Evolutionary conservation across 306 rosid species (phyloP).

Genomic region (Malus fusca): DNA sequence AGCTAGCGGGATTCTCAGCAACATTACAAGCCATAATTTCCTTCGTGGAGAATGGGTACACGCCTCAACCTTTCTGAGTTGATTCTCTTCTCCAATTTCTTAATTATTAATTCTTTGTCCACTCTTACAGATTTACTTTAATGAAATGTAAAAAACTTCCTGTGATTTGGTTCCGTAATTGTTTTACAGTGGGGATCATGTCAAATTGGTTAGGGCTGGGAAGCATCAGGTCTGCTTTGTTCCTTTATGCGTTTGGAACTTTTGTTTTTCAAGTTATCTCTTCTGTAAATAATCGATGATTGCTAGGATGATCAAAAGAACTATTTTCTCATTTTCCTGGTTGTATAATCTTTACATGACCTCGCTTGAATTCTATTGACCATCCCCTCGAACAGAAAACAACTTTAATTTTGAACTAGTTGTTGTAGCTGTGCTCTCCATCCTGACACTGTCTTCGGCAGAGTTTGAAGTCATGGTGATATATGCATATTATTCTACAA

Average conservation of each 20-base stretch:
- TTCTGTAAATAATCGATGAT: background rate
- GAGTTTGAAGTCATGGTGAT: background rate
- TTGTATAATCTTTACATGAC: background rate
- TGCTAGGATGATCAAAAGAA: background rate
- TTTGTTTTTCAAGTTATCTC: background rate
- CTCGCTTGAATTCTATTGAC: background rate
- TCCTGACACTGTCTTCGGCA: background rate
- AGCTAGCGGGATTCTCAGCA: conserved; percentile 96
- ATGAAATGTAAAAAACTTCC: conserved; percentile 8
- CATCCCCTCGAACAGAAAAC: background rate
- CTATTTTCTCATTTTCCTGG: conserved; percentile 2
- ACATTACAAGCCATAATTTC: conserved; percentile 96
- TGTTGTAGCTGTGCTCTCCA: background rate
- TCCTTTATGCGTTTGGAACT: conserved; percentile 6
- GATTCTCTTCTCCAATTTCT: conserved; percentile 3
- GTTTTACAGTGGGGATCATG: conserved; percentile 65
- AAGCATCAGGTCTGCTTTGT: conserved; percentile 71
- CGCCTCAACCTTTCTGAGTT: conserved; percentile 19
- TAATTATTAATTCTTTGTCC: background rate
- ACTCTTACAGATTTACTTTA: background rate
- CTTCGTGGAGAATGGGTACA: conserved; percentile 85
- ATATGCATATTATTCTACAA: background rate
- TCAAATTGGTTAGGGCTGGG: conserved; percentile 84
- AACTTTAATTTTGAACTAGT: background rate
- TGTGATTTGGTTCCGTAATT: conserved; percentile 7